Evolutionary conservation across 345 rosid species (phyloP).

Genomic region (Diplotaxis tenuifolia): DNA sequence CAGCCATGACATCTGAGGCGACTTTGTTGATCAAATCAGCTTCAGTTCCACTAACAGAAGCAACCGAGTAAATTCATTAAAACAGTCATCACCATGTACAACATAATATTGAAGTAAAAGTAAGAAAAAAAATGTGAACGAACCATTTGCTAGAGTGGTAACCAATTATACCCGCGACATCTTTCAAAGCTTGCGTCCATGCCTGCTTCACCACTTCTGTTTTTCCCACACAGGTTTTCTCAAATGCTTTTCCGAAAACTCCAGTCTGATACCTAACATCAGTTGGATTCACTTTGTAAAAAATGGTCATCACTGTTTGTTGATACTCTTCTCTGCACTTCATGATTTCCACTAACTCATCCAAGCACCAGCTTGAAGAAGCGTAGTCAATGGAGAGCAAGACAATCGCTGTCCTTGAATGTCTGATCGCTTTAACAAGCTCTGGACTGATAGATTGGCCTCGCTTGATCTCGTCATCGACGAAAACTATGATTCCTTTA

Average conservation of each 20-base stretch:
- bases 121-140: neutral
- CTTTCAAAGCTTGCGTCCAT: too few species aligned
- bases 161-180: too few species aligned
- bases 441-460: neutral
- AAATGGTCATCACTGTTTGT: too few species aligned
- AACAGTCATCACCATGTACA: neutral
- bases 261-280: neutral
- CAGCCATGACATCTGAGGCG: neutral
- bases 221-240: neutral
- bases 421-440: neutral
- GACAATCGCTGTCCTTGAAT: neutral
- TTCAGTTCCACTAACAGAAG: neutral
- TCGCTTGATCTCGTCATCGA: too few species aligned
- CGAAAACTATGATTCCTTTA: neutral
- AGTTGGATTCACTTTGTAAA: too few species aligned
- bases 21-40: too few species aligned
- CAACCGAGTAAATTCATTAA: neutral
- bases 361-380: too few species aligned
- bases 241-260: neutral
- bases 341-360: too few species aligned
- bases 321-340: too few species aligned
- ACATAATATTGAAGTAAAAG: neutral
- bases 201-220: neutral
- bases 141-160: neutral
- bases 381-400: neutral